Evolutionary conservation across 352 stramenopile genomes (phyloP), one percentile per base, ranked within the genome.

Genomic region (Phytopythium chamaehyphon): DNA sequence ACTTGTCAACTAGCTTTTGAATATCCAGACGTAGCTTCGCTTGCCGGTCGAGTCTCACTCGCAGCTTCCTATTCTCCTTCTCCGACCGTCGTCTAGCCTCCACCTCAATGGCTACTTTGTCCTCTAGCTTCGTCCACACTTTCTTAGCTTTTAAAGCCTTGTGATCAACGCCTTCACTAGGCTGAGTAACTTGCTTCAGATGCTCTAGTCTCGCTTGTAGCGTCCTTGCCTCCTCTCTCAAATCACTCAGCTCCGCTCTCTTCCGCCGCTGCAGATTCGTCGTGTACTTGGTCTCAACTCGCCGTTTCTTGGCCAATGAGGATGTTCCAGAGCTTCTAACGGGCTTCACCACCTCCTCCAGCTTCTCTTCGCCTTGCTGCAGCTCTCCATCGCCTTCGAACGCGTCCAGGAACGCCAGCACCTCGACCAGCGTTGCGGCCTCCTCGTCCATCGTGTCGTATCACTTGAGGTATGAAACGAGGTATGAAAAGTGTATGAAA

Each of bases 331-430:
- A n/a, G n/a, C n/a, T n/a, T n/a, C n/a, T n/a, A n/a, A n/a, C 5
- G 8, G 43, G 11, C 6, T 5, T 14, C 18, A 10, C 28, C 5
- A 33, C 28, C 28, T 5, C 28, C 28, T 33, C 5, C 8, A 6
- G 19, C 18, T 22, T 16, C 15, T 33, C 18, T 21, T n/a, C n/a
- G n/a, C n/a, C n/a, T n/a, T 33, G 28, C 28, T 10, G 18, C 9
- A 3, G n/a, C 12, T 21, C 9, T 28, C 18, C 45, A 19, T n/a
- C n/a, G 10, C 26, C 26, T 18, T 42, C 31, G 19, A 21, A 51
- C 19, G 45, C 31, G 18, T 40, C 45, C 28, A 51, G 45, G 31
- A 51, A 51, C 18, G 45, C 45, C 26, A 31, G 45, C 45, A 51
- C 45, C 7, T 28, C 21, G n/a, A 10, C 28, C 5, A 33, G 28